These are phyloP conservation scores for Neurospora sp. DNA, from an alignment of 495 filamentous ascomycete genomes.

Conservation along the genomic window DNA sequence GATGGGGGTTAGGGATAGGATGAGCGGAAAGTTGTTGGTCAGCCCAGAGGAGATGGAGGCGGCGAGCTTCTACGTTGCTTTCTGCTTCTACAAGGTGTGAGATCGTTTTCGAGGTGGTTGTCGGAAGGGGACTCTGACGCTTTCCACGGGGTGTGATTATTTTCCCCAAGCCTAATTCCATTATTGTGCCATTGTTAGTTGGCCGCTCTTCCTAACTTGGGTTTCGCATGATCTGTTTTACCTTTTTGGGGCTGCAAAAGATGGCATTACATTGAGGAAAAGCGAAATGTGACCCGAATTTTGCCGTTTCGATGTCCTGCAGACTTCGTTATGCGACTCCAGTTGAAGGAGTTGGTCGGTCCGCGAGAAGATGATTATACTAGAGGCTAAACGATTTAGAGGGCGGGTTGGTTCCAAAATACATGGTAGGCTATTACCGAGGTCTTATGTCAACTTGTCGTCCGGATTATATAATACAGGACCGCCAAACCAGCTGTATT, in stretches of 20 bases:
- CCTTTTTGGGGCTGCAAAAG: background rate
- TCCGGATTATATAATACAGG: background rate
- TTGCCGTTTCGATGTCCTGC: background rate
- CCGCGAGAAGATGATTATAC: background rate
- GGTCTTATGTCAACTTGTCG: background rate
- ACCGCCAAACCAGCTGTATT: background rate
- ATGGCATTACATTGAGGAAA: background rate
- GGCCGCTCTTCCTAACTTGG: background rate
- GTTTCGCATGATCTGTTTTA: background rate
- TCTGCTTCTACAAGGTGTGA: slow-evolving; percentile 89
- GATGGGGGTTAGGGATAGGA: slow-evolving; percentile 79
- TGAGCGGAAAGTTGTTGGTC: slow-evolving; percentile 56
- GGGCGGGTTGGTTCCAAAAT: background rate
- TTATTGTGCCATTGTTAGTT: background rate
- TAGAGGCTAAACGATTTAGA: background rate
- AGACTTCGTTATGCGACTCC: background rate
- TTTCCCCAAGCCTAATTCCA: background rate
- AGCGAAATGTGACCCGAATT: background rate
- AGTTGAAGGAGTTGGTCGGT: background rate
- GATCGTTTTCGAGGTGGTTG: background rate
- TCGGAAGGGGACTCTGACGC: background rate
- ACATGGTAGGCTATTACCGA: background rate
- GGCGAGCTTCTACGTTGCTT: slow-evolving; percentile 81
- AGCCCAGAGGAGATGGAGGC: slow-evolving; percentile 80
- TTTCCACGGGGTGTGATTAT: background rate